A percentile compares a stretch with the other conserved stretches of the same genome.
Conservation (phyloP, 2,329 filamentous ascomycete species). For the Aspergillus pseudonomiae region DNA sequence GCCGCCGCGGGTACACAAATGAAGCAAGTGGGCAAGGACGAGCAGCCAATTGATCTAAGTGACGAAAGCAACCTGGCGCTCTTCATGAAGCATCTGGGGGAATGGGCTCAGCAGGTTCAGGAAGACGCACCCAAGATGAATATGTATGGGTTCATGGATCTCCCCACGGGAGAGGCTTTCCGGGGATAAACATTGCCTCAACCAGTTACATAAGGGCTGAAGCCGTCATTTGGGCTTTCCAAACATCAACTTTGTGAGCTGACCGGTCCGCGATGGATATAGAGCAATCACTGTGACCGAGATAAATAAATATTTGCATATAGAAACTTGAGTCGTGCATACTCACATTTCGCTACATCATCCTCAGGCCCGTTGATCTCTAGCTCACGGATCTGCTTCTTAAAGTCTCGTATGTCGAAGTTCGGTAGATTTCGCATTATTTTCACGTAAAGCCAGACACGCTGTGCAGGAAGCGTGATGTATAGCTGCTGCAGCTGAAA, state of each 20-base stretch:
- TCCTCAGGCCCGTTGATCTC: neutral
- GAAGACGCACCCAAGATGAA: conserved; percentile 41
- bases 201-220: neutral
- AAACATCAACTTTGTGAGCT: neutral
- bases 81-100: conserved; percentile 49
- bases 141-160: conserved; percentile 51
- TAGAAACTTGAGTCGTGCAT: neutral
- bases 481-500: neutral
- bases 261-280: neutral
- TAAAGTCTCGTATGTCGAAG: neutral
- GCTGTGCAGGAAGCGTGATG: neutral
- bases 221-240: neutral
- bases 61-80: conserved; percentile 50
- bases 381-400: neutral
- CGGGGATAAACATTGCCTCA: neutral
- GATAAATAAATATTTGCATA: neutral
- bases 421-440: neutral
- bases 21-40: conserved; percentile 55
- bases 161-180: conserved; percentile 6
- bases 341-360: neutral
- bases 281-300: neutral
- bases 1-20: conserved; percentile 56
- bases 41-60: conserved; percentile 57
- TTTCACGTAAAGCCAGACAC: neutral
- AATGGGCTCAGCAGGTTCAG: conserved; percentile 46